phyloP scores from a whole-genome alignment of 345 rosid genomes.

The Corchorus capsularis region DNA sequence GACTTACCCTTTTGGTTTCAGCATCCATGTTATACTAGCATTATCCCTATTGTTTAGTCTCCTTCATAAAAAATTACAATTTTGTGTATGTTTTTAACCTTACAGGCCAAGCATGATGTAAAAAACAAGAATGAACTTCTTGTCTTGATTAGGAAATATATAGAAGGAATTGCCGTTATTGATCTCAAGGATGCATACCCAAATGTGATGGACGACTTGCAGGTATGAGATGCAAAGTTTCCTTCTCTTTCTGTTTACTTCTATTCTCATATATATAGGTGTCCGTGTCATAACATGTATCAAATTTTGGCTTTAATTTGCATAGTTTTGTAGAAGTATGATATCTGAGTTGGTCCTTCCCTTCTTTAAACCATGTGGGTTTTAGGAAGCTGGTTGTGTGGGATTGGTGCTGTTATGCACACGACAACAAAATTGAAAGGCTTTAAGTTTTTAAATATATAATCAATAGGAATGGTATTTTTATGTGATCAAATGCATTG shows the following conservation, averaged over 20 bases:
- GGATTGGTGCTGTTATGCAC: not conserved
- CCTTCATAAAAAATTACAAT: slow-evolving; percentile 20
- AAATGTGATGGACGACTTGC: slow-evolving; percentile 74
- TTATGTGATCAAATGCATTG: not conserved
- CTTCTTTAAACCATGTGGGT: no score
- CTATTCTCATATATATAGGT: not conserved
- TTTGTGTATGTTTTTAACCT: slow-evolving; percentile 12
- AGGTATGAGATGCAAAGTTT: slow-evolving; percentile 42
- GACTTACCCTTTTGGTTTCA: not conserved
- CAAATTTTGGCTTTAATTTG: not conserved
- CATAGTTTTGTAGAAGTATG: not conserved
- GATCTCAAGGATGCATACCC: slow-evolving; percentile 92
- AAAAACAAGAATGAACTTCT: slow-evolving; percentile 69
- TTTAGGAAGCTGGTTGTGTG: no score
- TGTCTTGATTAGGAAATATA: slow-evolving; percentile 54
- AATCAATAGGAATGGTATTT: not conserved
- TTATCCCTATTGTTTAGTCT: not conserved
- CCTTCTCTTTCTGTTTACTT: not conserved
- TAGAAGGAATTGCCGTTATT: slow-evolving; percentile 69
- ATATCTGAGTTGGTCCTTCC: no score
- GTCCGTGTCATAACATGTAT: not conserved
- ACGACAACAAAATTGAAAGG: not conserved
- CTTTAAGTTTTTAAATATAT: not conserved
- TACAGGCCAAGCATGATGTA: slow-evolving; percentile 73
- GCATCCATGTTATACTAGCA: not conserved